Evolutionary conservation across 2,329 filamentous ascomycete species (phyloP).

Genomic region (Curvularia hawaiiensis): DNA sequence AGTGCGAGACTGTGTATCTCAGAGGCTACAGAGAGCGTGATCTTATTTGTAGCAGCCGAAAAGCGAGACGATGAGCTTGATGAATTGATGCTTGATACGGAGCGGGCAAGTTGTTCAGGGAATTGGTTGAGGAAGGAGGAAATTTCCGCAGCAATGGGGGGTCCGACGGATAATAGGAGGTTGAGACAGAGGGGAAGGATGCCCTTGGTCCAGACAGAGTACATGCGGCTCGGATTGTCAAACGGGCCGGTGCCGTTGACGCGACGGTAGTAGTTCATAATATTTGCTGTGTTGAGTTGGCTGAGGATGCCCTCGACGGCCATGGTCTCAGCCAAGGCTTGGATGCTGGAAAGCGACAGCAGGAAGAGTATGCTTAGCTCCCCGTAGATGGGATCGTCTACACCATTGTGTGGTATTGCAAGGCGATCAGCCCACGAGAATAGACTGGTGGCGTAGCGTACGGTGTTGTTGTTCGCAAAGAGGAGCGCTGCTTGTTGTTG

Average conservation of each 20-base stretch:
- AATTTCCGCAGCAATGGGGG: conserved; percentile 82
- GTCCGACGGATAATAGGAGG: conserved; percentile 79
- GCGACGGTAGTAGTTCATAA: conserved; percentile 76
- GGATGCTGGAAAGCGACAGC: conserved; percentile 82
- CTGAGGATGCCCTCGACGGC: conserved; percentile 84
- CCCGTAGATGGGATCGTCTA: conserved; percentile 87
- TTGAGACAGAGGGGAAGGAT: conserved; percentile 89
- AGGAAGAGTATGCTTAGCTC: conserved; percentile 90
- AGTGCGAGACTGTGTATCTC: conserved; percentile 82
- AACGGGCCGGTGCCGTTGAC: conserved; percentile 76
- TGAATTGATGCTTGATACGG: conserved; percentile 73
- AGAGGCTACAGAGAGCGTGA: conserved; percentile 74
- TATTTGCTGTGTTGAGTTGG: conserved; percentile 77
- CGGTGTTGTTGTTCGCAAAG: conserved; percentile 67
- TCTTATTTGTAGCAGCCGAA: conserved; percentile 57
- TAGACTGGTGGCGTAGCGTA: conserved; percentile 81
- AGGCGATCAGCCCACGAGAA: conserved; percentile 94
- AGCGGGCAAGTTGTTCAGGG: conserved; percentile 74
- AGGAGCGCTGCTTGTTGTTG: conserved; percentile 52
- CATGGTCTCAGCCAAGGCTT: conserved; percentile 83
- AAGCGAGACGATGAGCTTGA: conserved; percentile 39
- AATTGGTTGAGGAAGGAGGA: conserved; percentile 89
- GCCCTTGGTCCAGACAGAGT: conserved; percentile 87
- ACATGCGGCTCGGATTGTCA: conserved; percentile 76
- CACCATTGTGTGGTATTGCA: conserved; percentile 56